A percentile compares a stretch with the other conserved stretches of the same genome.
phyloP scores from a whole-genome alignment of 208 protist species.

The Kentomonas sorsogonicus region DNA sequence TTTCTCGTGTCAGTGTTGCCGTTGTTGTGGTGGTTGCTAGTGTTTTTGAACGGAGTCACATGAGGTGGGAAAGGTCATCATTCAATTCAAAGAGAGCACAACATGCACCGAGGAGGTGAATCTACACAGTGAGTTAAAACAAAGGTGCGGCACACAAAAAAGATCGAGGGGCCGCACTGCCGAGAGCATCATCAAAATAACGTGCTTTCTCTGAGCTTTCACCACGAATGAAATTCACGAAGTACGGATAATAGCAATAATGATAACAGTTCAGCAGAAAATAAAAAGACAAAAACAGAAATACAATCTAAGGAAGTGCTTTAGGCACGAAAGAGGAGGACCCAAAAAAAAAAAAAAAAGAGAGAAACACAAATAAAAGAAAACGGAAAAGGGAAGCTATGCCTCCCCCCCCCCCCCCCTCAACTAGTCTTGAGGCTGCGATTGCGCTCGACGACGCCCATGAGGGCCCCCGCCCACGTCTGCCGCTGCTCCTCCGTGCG shows the following conservation, averaged over 20 bases:
- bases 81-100: no score
- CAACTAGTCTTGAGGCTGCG: slow-evolving; percentile 16
- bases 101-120: no score
- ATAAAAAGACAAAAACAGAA: slow-evolving; percentile 1
- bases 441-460: slow-evolving; percentile 68
- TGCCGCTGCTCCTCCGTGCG: slow-evolving; percentile 57
- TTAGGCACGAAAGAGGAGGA: slow-evolving; percentile 7
- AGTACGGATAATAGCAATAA: neutral
- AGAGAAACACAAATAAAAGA: slow-evolving; percentile 5
- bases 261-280: neutral
- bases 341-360: slow-evolving; percentile 11
- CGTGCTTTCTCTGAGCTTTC: no score
- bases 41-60: no score
- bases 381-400: neutral
- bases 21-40: no score
- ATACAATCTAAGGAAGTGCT: neutral
- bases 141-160: no score
- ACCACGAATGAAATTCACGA: neutral
- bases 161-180: no score
- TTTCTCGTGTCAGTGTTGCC: no score
- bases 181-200: no score
- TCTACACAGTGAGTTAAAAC: no score
- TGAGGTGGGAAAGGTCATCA: no score
- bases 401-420: no score
- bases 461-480: slow-evolving; percentile 59